Percentiles rank a stretch among this genome's conserved stretches.
phyloP scores from a whole-genome alignment of 257 asterid species.

The Verbascum thapsus region DNA sequence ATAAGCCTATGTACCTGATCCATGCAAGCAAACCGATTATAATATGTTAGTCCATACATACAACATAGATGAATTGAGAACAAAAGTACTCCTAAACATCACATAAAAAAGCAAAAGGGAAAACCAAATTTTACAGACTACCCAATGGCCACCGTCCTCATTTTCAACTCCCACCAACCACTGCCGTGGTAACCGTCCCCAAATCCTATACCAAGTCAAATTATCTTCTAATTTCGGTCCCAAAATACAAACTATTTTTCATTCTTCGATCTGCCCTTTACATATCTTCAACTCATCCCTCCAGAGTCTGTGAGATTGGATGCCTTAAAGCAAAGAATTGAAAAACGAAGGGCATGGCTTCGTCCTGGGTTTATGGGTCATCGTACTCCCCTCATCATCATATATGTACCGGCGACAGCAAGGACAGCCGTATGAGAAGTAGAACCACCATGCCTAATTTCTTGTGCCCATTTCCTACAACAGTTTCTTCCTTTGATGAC shows the following conservation, averaged over 20 bases:
- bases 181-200: constrained; percentile 17
- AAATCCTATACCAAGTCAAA: background rate
- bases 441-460: constrained; percentile 25
- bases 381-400: constrained; percentile 35
- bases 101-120: no score
- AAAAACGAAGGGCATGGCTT: constrained; percentile 28
- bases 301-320: constrained; percentile 29
- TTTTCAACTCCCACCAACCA: constrained; percentile 6
- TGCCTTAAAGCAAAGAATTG: background rate
- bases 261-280: constrained; percentile 9
- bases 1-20: no score
- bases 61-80: no score
- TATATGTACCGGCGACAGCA: constrained; percentile 30
- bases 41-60: no score
- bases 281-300: constrained; percentile 20
- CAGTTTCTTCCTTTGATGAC: constrained; percentile 31
- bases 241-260: background rate
- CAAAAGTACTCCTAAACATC: no score
- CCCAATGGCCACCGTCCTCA: constrained; percentile 30
- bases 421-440: constrained; percentile 15
- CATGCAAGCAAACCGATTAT: no score
- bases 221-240: background rate
- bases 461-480: constrained; percentile 28
- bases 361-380: constrained; percentile 34
- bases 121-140: no score